These are phyloP conservation scores for Candida sp. DNA, from an alignment of 1,139 yeast genomes.

Conservation along the genomic window DNA sequence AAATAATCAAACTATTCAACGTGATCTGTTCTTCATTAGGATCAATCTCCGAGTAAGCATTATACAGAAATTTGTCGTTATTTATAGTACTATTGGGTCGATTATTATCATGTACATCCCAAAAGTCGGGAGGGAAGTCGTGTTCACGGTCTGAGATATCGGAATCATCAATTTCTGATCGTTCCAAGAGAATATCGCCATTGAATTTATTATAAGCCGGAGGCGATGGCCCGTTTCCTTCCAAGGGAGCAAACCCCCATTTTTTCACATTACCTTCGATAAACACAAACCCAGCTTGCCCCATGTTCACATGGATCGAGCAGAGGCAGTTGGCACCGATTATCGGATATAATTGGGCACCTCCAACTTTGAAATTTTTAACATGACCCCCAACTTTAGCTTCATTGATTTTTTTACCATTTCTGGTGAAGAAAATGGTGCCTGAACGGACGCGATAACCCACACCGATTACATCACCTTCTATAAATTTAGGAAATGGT, in stretches of 20 bases:
- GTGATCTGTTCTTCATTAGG: slow-evolving; percentile 41
- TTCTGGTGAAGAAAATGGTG: slow-evolving; percentile 64
- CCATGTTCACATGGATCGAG: slow-evolving; percentile 53
- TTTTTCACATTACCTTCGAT: slow-evolving; percentile 60
- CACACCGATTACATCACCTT: slow-evolving; percentile 67
- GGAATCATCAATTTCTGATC: slow-evolving; percentile 49
- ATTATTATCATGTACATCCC: slow-evolving; percentile 29
- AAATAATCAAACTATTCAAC: slow-evolving; percentile 31
- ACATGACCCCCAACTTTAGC: slow-evolving; percentile 69
- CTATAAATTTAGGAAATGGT: slow-evolving; percentile 44
- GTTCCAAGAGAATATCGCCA: slow-evolving; percentile 49
- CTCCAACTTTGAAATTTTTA: slow-evolving; percentile 36
- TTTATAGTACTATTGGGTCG: slow-evolving; percentile 12
- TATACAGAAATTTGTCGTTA: slow-evolving; percentile 37
- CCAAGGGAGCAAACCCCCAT: slow-evolving; percentile 65
- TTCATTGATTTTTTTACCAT: slow-evolving; percentile 67
- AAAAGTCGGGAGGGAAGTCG: slow-evolving; percentile 57
- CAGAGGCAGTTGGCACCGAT: slow-evolving; percentile 53
- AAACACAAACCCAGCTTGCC: slow-evolving; percentile 56
- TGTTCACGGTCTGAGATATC: slow-evolving; percentile 44
- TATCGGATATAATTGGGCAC: slow-evolving; percentile 45
- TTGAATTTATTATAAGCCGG: slow-evolving; percentile 57
- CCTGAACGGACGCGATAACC: slow-evolving; percentile 63
- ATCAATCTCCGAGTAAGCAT: slow-evolving; percentile 33
- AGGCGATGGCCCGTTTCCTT: slow-evolving; percentile 62